A percentile compares a stretch with the other conserved stretches of the same genome.
These are phyloP conservation scores for Ophiostoma ulmi DNA, from an alignment of 2,329 filamentous ascomycete genomes.

Conservation along the genomic window DNA sequence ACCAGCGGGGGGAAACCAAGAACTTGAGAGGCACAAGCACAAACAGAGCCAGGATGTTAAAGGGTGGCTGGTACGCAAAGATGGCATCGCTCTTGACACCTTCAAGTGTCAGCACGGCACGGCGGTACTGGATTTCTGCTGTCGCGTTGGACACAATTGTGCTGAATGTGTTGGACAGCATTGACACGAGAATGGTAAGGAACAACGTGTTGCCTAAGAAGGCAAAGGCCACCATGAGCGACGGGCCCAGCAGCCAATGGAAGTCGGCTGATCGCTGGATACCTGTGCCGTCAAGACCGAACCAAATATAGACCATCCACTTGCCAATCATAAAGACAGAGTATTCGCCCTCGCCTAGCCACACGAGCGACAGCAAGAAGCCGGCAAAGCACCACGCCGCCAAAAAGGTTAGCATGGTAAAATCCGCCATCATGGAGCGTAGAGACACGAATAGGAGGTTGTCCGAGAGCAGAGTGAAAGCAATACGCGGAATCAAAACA, in stretches of 20 bases:
- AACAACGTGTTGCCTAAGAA: conserved; percentile 85
- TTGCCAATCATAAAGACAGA: conserved; percentile 67
- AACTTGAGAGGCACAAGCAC: conserved; percentile 73
- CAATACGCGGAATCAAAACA: conserved; percentile 69
- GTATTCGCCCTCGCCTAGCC: conserved; percentile 64
- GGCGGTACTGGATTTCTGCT: conserved; percentile 78
- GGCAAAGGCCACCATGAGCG: conserved; percentile 76
- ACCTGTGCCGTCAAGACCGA: conserved; percentile 70
- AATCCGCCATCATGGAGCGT: conserved; percentile 80
- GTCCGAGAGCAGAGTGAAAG: conserved; percentile 77
- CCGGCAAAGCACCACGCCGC: conserved; percentile 80
- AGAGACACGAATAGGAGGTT: conserved; percentile 79
- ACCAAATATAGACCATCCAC: conserved; percentile 95
- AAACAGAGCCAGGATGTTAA: conserved; percentile 73
- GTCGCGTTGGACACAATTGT: conserved; percentile 71
- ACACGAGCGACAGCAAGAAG: conserved; percentile 72
- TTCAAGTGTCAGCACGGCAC: conserved; percentile 75
- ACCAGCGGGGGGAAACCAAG: conserved; percentile 74
- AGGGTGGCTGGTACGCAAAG: conserved; percentile 76
- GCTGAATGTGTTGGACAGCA: conserved; percentile 78
- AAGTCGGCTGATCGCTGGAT: conserved; percentile 62
- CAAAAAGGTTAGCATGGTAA: conserved; percentile 68
- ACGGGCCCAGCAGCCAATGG: conserved; percentile 72
- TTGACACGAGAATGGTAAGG: conserved; percentile 82
- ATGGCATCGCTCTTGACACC: conserved; percentile 80